Conservation (phyloP, 169 alveolate genomes). For the Neospora caninum region DNA sequence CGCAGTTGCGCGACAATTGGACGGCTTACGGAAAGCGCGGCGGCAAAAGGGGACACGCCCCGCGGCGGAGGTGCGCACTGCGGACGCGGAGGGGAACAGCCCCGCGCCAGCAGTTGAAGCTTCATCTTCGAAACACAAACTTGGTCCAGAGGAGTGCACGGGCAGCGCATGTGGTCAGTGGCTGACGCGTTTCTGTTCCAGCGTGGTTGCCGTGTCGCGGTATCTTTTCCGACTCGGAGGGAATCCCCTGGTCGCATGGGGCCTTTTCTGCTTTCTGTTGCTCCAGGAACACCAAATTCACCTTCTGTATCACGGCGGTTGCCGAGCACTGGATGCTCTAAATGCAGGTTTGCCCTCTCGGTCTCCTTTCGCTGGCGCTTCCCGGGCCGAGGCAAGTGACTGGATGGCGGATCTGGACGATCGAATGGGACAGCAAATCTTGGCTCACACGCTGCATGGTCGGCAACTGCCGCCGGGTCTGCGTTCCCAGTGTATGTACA, state of each 20-base stretch:
- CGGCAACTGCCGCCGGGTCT: background rate
- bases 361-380: background rate
- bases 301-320: background rate
- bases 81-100: background rate
- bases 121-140: background rate
- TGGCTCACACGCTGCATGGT: background rate
- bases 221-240: background rate
- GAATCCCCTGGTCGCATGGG: constrained; percentile 11
- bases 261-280: background rate
- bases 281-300: constrained; percentile 4
- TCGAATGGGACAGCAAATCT: background rate
- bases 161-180: background rate
- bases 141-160: background rate
- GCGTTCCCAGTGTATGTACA: background rate
- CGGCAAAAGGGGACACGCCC: background rate
- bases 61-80: background rate
- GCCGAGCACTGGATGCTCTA: background rate
- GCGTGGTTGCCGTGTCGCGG: background rate
- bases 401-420: background rate
- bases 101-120: background rate
- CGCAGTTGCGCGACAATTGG: too few relatives aligned
- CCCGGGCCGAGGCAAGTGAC: background rate
- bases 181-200: background rate
- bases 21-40: background rate
- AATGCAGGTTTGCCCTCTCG: background rate